Percentiles rank a stretch among this genome's conserved stretches.
Conservation (phyloP, 768 basidiomycete genomes). For the Trametes maxima region DNA sequence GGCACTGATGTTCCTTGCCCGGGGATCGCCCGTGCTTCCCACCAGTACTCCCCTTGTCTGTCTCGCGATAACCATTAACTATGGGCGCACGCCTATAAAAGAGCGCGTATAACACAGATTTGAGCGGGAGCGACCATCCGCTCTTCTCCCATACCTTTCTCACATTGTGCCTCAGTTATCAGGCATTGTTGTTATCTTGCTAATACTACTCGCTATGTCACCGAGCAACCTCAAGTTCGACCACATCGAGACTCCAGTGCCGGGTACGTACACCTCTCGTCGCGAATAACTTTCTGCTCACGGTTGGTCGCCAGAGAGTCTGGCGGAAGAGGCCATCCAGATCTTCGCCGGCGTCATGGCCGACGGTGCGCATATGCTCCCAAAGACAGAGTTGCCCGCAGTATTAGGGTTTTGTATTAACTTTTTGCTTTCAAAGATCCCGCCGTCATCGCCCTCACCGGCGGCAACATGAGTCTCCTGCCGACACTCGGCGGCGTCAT, state of each 20-base stretch:
- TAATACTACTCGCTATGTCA: too few relatives aligned
- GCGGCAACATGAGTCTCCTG: constrained; percentile 13
- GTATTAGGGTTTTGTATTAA: neutral
- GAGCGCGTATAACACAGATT: too few relatives aligned
- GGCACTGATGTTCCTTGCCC: too few relatives aligned
- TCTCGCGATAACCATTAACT: too few relatives aligned
- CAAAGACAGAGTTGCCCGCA: neutral
- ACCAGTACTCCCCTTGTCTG: too few relatives aligned
- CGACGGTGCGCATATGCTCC: neutral
- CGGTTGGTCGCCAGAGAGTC: neutral
- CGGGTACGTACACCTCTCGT: neutral
- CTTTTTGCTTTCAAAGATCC: neutral
- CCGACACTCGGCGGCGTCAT: constrained; percentile 3
- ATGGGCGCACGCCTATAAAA: too few relatives aligned
- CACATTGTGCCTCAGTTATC: too few relatives aligned
- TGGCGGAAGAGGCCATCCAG: constrained; percentile 7
- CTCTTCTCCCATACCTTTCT: too few relatives aligned
- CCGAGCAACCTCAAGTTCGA: neutral
- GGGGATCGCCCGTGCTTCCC: too few relatives aligned
- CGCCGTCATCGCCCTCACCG: constrained; percentile 4
- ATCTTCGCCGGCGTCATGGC: constrained; percentile 14
- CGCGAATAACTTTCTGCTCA: neutral
- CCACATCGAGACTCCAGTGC: neutral
- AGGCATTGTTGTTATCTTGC: too few relatives aligned
- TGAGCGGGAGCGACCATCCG: too few relatives aligned